A percentile compares a stretch with the other conserved stretches of the same genome.
Evolutionary conservation across 1,139 yeast species (phyloP).

Genomic region (Blastobotrys elegans): DNA sequence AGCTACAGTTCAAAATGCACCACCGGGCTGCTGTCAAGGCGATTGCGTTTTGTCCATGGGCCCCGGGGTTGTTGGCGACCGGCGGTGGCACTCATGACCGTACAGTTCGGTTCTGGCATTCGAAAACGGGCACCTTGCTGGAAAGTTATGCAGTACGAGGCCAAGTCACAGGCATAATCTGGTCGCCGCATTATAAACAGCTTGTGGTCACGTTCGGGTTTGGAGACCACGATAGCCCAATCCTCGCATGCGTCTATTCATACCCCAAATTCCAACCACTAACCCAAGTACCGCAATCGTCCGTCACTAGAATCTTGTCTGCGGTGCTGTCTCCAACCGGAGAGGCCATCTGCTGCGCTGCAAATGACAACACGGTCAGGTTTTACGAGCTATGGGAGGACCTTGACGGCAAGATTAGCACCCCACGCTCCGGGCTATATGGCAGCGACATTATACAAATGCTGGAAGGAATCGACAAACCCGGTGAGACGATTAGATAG

Average conservation of each 20-base stretch:
- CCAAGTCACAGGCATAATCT: conserved; percentile 72
- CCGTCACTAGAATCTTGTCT: conserved; percentile 56
- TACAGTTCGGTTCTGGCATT: conserved; percentile 70
- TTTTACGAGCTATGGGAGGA: conserved; percentile 63
- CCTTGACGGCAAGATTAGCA: conserved; percentile 10
- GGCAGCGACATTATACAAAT: conserved; percentile 54
- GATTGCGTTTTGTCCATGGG: conserved; percentile 66
- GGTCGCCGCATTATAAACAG: conserved; percentile 65
- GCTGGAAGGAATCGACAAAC: conserved; percentile 42
- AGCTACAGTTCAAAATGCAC: conserved; percentile 25
- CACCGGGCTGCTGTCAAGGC: conserved; percentile 50
- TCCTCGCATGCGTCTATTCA: conserved; percentile 50
- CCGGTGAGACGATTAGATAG: conserved; percentile 24
- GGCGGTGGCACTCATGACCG: conserved; percentile 95
- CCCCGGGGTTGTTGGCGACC: conserved; percentile 56
- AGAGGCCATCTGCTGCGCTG: conserved; percentile 60
- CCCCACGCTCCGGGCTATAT: conserved; percentile 34
- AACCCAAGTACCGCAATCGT: conserved; percentile 47
- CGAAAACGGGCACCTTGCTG: conserved; percentile 65
- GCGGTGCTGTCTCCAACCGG: conserved; percentile 63
- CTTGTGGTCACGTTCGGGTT: conserved; percentile 79
- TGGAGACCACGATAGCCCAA: conserved; percentile 47
- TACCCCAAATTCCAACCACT: conserved; percentile 59
- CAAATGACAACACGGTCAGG: conserved; percentile 71
- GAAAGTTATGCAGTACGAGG: conserved; percentile 52